A percentile compares a stretch with the other conserved stretches of the same genome.
These are phyloP conservation scores for Rachicladosporium sp. DNA, from an alignment of 2,329 filamentous ascomycete species.

Conservation along the genomic window DNA sequence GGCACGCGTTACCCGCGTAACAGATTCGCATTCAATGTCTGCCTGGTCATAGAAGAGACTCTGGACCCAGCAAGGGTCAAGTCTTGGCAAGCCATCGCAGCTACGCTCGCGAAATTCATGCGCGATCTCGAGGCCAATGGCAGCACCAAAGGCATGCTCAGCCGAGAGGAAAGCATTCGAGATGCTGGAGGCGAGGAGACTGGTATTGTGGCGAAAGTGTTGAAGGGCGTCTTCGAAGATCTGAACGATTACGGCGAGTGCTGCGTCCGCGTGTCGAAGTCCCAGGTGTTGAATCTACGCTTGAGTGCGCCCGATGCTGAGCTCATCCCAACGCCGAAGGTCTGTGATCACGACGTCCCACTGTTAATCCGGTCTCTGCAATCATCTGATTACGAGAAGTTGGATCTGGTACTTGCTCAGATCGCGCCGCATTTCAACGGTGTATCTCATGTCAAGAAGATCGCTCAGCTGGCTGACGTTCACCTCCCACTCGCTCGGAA, in stretches of 20 bases:
- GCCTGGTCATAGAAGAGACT: constrained; percentile 60
- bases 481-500: constrained; percentile 77
- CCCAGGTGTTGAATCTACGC: constrained; percentile 19
- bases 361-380: constrained; percentile 48
- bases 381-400: constrained; percentile 49
- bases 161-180: constrained; percentile 38
- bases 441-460: constrained; percentile 75
- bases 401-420: constrained; percentile 65
- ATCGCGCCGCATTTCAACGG: constrained; percentile 83
- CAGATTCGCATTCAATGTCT: constrained; percentile 97
- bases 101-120: constrained; percentile 74
- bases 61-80: constrained; percentile 28
- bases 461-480: constrained; percentile 73
- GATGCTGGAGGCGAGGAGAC: constrained; percentile 10
- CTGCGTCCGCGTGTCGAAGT: constrained; percentile 20
- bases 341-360: too few relatives aligned
- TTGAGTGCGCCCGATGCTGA: constrained; percentile 1
- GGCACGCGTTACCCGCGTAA: constrained; percentile 65
- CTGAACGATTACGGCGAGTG: constrained; percentile 95
- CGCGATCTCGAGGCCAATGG: constrained; percentile 56
- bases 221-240: constrained; percentile 82
- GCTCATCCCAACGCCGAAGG: constrained; percentile 15
- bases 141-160: constrained; percentile 45
- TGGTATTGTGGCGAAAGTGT: constrained; percentile 47
- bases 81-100: constrained; percentile 62